phyloP scores from a whole-genome alignment of 148 eudicot genomes.

The Dysphania ambrosioides region DNA sequence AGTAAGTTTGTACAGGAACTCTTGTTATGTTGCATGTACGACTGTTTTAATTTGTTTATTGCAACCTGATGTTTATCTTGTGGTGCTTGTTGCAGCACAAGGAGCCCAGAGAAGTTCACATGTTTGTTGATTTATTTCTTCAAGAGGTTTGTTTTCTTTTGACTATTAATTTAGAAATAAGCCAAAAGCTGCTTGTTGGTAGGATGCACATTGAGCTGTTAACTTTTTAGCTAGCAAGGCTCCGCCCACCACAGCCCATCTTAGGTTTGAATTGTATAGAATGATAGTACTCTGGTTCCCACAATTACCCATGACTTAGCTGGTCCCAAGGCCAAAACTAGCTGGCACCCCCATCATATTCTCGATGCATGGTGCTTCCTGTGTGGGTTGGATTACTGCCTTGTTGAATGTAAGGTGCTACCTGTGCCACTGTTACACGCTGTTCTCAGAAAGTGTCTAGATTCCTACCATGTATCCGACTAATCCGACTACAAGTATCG shows the following conservation, averaged over 20 bases:
- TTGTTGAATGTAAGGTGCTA: neutral
- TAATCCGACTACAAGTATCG: too few relatives aligned
- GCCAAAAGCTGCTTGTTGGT: neutral
- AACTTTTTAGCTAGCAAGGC: neutral
- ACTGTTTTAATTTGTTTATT: neutral
- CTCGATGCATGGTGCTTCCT: neutral
- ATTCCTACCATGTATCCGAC: neutral
- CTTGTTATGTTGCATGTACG: neutral
- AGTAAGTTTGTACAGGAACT: conserved; percentile 24
- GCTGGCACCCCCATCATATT: neutral
- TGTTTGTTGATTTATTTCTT: conserved; percentile 93
- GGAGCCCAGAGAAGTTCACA: conserved; percentile 99
- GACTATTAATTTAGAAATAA: too few relatives aligned
- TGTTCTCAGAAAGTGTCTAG: neutral
- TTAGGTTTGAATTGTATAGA: neutral
- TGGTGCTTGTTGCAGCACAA: conserved; percentile 70
- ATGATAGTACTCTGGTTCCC: neutral
- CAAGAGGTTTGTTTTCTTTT: conserved; percentile 70
- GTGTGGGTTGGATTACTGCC: neutral
- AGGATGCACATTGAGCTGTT: neutral
- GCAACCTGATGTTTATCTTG: conserved; percentile 11
- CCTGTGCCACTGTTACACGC: neutral
- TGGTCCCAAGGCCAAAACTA: neutral
- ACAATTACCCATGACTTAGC: neutral
- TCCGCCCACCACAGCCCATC: neutral